A percentile compares a stretch with the other conserved stretches of the same genome.
Evolutionary conservation across 257 asterid genomes (phyloP).

Genomic region (Knoxia roxburghii): DNA sequence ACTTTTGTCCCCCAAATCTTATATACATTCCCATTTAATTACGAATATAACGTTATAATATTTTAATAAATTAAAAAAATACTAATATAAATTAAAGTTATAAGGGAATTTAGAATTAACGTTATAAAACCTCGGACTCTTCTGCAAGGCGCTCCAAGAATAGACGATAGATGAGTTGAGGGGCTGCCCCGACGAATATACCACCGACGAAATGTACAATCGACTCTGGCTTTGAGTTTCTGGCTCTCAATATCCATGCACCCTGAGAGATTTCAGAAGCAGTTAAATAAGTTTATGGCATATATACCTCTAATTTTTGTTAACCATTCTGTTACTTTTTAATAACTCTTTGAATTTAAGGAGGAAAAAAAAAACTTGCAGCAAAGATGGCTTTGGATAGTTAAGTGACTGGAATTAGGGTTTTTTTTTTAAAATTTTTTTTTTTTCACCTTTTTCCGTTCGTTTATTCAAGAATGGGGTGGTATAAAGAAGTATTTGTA

Average conservation of each 20-base stretch:
- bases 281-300: background rate
- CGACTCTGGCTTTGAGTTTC: slow-evolving; percentile 40
- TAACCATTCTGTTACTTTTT: background rate
- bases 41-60: too few species aligned
- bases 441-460: too few species aligned
- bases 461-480: too few species aligned
- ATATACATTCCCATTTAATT: too few species aligned
- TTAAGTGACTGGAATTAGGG: too few species aligned
- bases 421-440: too few species aligned
- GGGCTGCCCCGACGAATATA: slow-evolving; percentile 96
- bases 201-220: slow-evolving; percentile 89
- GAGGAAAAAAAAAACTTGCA: background rate
- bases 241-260: slow-evolving; percentile 85
- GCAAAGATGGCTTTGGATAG: too few species aligned
- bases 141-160: slow-evolving; percentile 88
- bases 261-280: slow-evolving; percentile 65
- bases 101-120: too few species aligned
- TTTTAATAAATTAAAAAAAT: too few species aligned
- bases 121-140: slow-evolving; percentile 47
- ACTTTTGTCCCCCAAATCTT: too few species aligned
- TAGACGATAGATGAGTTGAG: slow-evolving; percentile 86
- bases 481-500: too few species aligned
- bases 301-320: background rate
- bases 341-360: background rate
- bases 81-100: too few species aligned